Evolutionary conservation across 1,284 basidiomycete species (phyloP), one percentile per base, ranked within the genome.

Genomic region (Ceratobasidium sp.): DNA sequence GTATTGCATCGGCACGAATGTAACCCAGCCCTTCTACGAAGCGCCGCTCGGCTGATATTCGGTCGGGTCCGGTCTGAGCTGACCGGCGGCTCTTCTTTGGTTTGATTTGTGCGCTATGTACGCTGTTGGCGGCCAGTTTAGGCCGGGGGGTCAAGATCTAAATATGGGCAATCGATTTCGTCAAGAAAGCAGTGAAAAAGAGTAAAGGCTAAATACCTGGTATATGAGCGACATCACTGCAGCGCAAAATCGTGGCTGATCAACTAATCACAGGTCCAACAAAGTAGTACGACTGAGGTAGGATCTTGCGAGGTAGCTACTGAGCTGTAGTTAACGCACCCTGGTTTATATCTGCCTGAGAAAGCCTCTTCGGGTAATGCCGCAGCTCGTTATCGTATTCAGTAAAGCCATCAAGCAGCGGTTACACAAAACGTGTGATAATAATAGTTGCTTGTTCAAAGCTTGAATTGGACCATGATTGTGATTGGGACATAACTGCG

Each of bases 21-120:
- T 62, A 62, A 2, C 60, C 60, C 45, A 62, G n/a, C 3, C 60
- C 60, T 43, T 62, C 30, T 8, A 62, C 60, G n/a, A 62, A 62
- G 26, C 60, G 60, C n/a, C 23, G 21, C n/a, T 62, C 60, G 14
- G 18, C 23, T 14, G 30, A n/a, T n/a, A 62, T 62, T 0, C 45
- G 60, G 1, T 26, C 60, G 4, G 60, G 43, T 21, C 45, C 28
- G 21, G 30, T 46, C 30, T 10, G 8, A 10, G 14, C 28, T 3
- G 10, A 26, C 28, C 21, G 23, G 2, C 43, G 23, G n/a, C 21
- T 10, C 3, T 21, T 28, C 60, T 62, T 50, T 14, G 18, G 41
- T 14, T 21, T 32, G 16, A 62, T 62, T 18, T 50, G 26, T 18
- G 60, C 21, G 26, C 28, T 48, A 23, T 18, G 60, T 10, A 28